Evolutionary conservation across 495 filamentous ascomycete species (phyloP), one percentile per base, ranked within the genome.

Genomic region (Daldinia bambusicola): DNA sequence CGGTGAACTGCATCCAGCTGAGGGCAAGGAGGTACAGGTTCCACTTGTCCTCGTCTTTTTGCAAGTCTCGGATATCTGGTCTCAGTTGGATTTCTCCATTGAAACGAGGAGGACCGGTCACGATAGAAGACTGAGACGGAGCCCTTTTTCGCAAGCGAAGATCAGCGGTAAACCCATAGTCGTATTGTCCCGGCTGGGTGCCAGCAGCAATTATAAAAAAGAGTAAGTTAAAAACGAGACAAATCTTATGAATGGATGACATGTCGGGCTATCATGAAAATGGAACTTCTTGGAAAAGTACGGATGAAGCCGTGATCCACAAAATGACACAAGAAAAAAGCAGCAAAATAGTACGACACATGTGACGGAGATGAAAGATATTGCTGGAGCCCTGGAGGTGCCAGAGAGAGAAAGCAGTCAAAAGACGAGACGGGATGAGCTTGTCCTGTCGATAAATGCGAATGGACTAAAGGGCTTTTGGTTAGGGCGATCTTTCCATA

Each of bases 11-110:
- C 77, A 89, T 79, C 72, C 80, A 78, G 57, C 79, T 80, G 37
- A 89, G 75, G 6, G 81, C 88, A 18, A 89, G 80, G 26, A 89
- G 74, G 75, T 86, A 90, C 56, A 89, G 73, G 59, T 83, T 89
- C 86, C 85, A 90, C 65, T 82, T 77, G 56, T 88, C 86, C 4
- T 75, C 41, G 66, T 90, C 82, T 57, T 86, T 77, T 74, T 90
- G 79, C 20, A 91, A 70, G 43, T 89, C 75, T 36, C 87, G 78
- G 57, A 91, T 86, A 73, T 91, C 89, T 16, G 61, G 72, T 59
- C 81, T 74, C 34, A 73, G 37, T 36, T 69, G 78, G 18, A 59
- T 36, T 26, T 68, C 56, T 16, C 79, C 79, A 68, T 75, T 59
- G 22, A 76, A 48, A 22, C 68, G 74, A 36, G 71, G 69, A 32